phyloP scores from a whole-genome alignment of 148 eudicot genomes.

The Rhododendron williamsianum region DNA sequence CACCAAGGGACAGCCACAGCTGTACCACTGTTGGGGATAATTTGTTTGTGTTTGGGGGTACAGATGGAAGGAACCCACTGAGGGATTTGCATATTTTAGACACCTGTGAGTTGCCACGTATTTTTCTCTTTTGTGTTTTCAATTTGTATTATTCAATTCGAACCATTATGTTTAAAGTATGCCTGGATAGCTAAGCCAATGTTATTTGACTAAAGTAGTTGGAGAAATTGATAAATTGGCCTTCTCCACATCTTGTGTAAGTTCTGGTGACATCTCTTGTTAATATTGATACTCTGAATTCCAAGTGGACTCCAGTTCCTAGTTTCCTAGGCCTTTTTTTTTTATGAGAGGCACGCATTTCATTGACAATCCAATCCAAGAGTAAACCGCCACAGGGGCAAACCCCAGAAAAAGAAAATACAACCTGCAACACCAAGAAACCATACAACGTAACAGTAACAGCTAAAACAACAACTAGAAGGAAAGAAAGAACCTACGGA shows the following conservation, averaged over 20 bases:
- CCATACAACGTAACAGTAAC: background rate
- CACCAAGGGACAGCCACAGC: constrained; percentile 89
- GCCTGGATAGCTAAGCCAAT: background rate
- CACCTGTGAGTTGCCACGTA: constrained; percentile 53
- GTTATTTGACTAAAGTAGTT: background rate
- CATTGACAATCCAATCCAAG: background rate
- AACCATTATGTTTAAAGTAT: background rate
- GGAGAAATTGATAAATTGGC: background rate
- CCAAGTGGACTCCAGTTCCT: background rate
- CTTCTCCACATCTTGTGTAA: background rate
- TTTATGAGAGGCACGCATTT: background rate
- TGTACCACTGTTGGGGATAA: constrained; percentile 78
- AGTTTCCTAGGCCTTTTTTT: background rate
- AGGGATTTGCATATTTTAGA: constrained; percentile 68
- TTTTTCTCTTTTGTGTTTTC: background rate
- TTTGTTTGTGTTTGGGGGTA: constrained; percentile 84
- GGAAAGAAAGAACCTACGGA: background rate
- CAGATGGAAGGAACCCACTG: constrained; percentile 70
- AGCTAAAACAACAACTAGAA: background rate
- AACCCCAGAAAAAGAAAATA: background rate
- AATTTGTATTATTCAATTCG: background rate
- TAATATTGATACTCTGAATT: background rate
- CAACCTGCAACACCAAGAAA: background rate
- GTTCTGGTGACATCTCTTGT: background rate
- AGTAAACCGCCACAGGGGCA: background rate